Evolutionary conservation across 2,329 filamentous ascomycete genomes (phyloP).

Genomic region (Cryphonectria radicalis): DNA sequence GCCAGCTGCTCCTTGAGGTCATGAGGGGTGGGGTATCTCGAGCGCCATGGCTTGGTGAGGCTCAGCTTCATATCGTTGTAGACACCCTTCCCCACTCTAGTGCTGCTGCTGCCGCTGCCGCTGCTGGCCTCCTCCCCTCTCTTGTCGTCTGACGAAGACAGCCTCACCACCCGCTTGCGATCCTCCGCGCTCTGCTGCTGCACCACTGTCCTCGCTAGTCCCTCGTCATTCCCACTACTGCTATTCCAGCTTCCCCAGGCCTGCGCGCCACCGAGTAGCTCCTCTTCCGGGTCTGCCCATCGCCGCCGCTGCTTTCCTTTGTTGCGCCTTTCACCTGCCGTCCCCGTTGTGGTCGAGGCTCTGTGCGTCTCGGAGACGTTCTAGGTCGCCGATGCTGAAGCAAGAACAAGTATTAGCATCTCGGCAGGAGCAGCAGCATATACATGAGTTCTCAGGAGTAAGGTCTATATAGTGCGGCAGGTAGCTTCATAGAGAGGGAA

Average conservation of each 20-base stretch:
- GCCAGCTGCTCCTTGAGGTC: constrained; percentile 25
- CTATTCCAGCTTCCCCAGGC: constrained; percentile 19
- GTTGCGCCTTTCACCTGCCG: constrained; percentile 2
- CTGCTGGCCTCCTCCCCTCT: not conserved
- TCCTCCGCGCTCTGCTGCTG: not conserved
- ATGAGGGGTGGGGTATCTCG: constrained; percentile 28
- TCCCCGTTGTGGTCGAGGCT: constrained; percentile 5
- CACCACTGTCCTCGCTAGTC: not conserved
- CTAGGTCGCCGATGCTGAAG: constrained; percentile 27
- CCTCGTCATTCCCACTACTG: not conserved
- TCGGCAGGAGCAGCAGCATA: not conserved
- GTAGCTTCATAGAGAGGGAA: not conserved
- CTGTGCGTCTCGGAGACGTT: constrained; percentile 19
- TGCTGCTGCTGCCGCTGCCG: not conserved
- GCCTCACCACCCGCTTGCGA: not conserved
- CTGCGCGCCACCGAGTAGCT: constrained; percentile 21
- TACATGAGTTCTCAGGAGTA: not conserved
- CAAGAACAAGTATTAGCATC: constrained; percentile 1
- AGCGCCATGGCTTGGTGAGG: constrained; percentile 27
- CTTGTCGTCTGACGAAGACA: not conserved
- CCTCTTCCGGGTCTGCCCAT: constrained; percentile 19
- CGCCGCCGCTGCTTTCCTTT: constrained; percentile 9
- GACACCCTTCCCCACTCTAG: not conserved
- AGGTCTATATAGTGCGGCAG: not conserved
- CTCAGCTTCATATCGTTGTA: constrained; percentile 26